Evolutionary conservation across 2,329 filamentous ascomycete genomes (phyloP).

Genomic region (Ramichloridium luteum): DNA sequence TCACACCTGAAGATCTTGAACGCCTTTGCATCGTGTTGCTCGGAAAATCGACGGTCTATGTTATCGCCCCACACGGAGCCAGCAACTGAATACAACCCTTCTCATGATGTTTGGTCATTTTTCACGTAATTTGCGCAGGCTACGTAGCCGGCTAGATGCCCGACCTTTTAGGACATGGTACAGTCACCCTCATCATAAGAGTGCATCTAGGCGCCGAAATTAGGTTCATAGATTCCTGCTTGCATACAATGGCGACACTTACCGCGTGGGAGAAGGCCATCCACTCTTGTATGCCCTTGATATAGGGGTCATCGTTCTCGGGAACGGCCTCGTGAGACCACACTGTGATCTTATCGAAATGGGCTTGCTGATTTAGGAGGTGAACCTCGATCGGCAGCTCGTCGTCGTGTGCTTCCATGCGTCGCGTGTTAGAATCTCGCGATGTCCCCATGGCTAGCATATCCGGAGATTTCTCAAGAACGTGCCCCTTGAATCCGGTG

Average conservation of each 20-base stretch:
- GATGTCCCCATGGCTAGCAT: too few relatives aligned
- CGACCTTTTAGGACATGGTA: neutral
- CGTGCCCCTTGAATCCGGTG: conserved; percentile 47
- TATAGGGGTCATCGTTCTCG: conserved; percentile 55
- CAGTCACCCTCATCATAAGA: conserved; percentile 1
- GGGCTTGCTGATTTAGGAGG: conserved; percentile 49
- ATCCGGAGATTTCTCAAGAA: conserved; percentile 19
- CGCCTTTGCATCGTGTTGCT: neutral
- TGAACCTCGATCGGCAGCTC: conserved; percentile 40
- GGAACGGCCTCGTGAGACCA: conserved; percentile 68
- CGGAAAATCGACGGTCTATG: conserved; percentile 4
- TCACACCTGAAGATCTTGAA: too few relatives aligned
- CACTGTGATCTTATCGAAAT: conserved; percentile 65
- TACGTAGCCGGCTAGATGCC: too few relatives aligned
- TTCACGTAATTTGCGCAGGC: conserved; percentile 2
- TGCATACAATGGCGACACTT: conserved; percentile 22
- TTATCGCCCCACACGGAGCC: conserved; percentile 5
- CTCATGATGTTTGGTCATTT: conserved; percentile 1
- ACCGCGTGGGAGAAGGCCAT: conserved; percentile 59
- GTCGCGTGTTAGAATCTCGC: too few relatives aligned
- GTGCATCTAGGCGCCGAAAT: conserved; percentile 8
- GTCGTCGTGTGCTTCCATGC: conserved; percentile 32
- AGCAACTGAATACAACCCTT: conserved; percentile 1
- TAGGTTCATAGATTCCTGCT: neutral
- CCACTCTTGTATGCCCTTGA: conserved; percentile 71